phyloP scores from a whole-genome alignment of 1,284 basidiomycete species.

The Boletus semigastroideus region DNA sequence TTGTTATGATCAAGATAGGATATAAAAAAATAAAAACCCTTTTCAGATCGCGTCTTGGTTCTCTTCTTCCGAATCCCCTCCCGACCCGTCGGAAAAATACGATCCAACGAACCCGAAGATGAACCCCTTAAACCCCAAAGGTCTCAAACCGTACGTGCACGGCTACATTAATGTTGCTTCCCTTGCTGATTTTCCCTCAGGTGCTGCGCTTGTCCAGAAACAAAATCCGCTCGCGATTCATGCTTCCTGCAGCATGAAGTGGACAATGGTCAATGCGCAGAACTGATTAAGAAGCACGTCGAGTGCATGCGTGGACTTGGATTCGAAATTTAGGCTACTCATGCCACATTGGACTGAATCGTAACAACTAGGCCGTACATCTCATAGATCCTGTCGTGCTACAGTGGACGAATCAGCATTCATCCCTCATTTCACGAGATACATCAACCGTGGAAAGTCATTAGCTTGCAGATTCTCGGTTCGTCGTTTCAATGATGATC shows the following conservation, averaged over 20 bases:
- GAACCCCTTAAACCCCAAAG: slow-evolving; percentile 87
- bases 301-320: slow-evolving; percentile 89
- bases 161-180: neutral
- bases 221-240: slow-evolving; percentile 88
- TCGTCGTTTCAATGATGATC: too few relatives aligned
- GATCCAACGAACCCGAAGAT: slow-evolving; percentile 67
- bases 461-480: neutral
- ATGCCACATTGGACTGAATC: neutral
- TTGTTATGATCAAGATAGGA: slow-evolving; percentile 12
- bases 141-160: slow-evolving; percentile 82
- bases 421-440: slow-evolving; percentile 10
- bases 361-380: neutral
- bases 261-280: slow-evolving; percentile 77
- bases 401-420: neutral
- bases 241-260: slow-evolving; percentile 84
- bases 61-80: slow-evolving; percentile 35
- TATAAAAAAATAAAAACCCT: slow-evolving; percentile 6
- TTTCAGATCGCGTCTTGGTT: slow-evolving; percentile 43
- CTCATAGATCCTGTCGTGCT: neutral
- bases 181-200: slow-evolving; percentile 36
- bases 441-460: neutral
- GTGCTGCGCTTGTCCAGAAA: slow-evolving; percentile 95
- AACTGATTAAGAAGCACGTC: slow-evolving; percentile 77
- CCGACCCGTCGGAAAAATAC: slow-evolving; percentile 40
- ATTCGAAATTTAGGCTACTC: slow-evolving; percentile 66